A percentile compares a stretch with the other conserved stretches of the same genome.
phyloP scores from a whole-genome alignment of 192 early-diverging fungal genomes.

The Rhizoclosmatium sp. region DNA sequence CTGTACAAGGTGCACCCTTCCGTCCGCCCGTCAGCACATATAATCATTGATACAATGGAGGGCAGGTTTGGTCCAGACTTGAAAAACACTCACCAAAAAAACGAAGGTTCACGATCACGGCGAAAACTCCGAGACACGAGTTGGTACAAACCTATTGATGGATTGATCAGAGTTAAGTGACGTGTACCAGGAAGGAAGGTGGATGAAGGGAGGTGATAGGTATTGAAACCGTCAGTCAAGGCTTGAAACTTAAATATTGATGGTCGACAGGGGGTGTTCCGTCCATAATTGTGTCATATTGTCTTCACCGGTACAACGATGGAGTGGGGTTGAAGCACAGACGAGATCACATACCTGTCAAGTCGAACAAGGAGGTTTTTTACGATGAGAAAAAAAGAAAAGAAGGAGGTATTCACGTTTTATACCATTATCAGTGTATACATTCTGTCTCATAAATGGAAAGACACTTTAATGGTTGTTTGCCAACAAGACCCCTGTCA shows the following conservation, averaged over 20 bases:
- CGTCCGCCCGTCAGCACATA: constrained; percentile 35
- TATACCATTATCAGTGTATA: neutral
- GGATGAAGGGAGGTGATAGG: neutral
- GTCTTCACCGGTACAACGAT: neutral
- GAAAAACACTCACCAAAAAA: neutral
- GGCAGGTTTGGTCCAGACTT: neutral
- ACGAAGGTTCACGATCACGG: neutral
- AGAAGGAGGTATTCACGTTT: neutral
- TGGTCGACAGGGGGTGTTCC: constrained; percentile 33
- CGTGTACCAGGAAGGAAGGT: neutral
- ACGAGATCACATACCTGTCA: constrained; percentile 2
- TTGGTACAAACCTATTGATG: neutral
- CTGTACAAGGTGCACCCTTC: constrained; percentile 19
- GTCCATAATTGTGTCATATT: constrained; percentile 6
- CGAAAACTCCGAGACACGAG: neutral
- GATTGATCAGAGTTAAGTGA: neutral
- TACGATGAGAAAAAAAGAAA: neutral
- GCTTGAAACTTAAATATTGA: constrained; percentile 17
- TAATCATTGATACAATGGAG: constrained; percentile 10
- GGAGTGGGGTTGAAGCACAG: neutral
- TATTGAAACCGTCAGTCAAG: constrained; percentile 14
- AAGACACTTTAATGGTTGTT: neutral
- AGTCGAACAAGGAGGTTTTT: neutral
- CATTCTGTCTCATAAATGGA: neutral
- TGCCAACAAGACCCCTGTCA: neutral